Base-by-base conservation (phyloP, 768 basidiomycete species). In the Tylopilus rubrobrunneus region DNA sequence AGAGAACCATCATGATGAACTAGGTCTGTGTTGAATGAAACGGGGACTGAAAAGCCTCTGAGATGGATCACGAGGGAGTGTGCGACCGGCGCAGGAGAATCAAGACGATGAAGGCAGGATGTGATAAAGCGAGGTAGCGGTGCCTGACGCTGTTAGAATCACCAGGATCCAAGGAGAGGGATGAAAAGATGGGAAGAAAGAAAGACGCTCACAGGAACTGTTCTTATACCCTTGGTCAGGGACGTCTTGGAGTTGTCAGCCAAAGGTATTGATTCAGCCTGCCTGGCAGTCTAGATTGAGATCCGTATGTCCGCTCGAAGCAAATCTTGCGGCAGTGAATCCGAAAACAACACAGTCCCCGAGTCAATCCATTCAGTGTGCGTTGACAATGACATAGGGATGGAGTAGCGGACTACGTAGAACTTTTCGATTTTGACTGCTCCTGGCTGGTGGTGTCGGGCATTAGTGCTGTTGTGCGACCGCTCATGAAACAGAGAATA, bases 131-230 rank as follows among this genome's bases (percentile, higher is more conserved):
- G 54, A 58, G 39, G 21, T 41, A 39, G 58, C 56, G 56, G 43
- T 57, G 33, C 56, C 58, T 56, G 56, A 59, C 48, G 55, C 53
- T 54, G 44, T 21, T 52, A 57, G 59, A 79, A 83, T 77, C 83
- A 73, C 82, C 81, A 63, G 83, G 83, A 82, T 74, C 81, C 64
- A 65, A 57, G 58, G 56, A 73, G 56, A 54, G 58, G 70, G 66
- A 68, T 68, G 62, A 66, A 63, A 70, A 66, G 70, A 69, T 67
- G 67, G 59, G 67, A 72, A 71, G 67, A 62, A 60, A 56, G 57
- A 60, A 28, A 40, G 25, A 23, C 40, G 51, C 56, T 52, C 50
- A 52, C 51, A 21, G 46, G 11, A 48, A 41, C 33, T 6, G 42
- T 37, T 59, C 48, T 67, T 67, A 66, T 68, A 67, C 58, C 34